These are phyloP conservation scores for Omphalotus olearius DNA, from an alignment of 1,284 basidiomycete genomes.

Conservation along the genomic window DNA sequence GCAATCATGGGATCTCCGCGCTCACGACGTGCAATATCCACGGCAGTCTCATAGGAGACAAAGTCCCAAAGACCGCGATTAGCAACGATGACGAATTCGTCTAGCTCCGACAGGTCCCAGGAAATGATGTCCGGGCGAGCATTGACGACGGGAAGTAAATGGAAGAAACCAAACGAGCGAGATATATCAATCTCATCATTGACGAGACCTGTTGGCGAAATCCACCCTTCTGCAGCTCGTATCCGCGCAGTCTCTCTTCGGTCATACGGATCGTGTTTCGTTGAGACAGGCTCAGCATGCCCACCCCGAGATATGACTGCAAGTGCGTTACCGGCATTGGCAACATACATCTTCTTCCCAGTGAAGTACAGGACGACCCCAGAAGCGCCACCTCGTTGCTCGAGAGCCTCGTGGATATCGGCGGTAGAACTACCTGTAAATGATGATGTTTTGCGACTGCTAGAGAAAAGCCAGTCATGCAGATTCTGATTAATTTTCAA, in stretches of 20 bases:
- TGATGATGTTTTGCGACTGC: conserved; percentile 54
- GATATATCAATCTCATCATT: conserved; percentile 93
- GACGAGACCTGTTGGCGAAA: conserved; percentile 90
- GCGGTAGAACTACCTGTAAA: conserved; percentile 42
- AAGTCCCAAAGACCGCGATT: conserved; percentile 94
- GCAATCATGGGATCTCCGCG: conserved; percentile 92
- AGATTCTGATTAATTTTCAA: conserved; percentile 78
- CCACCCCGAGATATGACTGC: conserved; percentile 88
- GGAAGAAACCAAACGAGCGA: conserved; percentile 92
- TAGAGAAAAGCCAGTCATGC: conserved; percentile 57
- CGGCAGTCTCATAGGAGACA: conserved; percentile 93
- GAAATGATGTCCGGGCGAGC: conserved; percentile 78
- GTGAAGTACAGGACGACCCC: conserved; percentile 87
- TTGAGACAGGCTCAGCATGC: conserved; percentile 72
- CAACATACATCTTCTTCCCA: conserved; percentile 82
- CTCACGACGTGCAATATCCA: conserved; percentile 91
- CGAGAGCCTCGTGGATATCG: conserved; percentile 39
- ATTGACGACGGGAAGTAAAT: conserved; percentile 89
- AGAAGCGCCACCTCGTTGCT: conserved; percentile 68
- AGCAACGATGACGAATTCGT: conserved; percentile 96
- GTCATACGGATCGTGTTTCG: conserved; percentile 90
- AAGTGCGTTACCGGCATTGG: conserved; percentile 87
- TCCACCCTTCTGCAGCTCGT: conserved; percentile 91
- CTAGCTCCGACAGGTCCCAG: conserved; percentile 75
- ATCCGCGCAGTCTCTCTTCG: conserved; percentile 84